phyloP scores from a whole-genome alignment of 2,329 filamentous ascomycete species.

The Nannizziopsis barbatae region DNA sequence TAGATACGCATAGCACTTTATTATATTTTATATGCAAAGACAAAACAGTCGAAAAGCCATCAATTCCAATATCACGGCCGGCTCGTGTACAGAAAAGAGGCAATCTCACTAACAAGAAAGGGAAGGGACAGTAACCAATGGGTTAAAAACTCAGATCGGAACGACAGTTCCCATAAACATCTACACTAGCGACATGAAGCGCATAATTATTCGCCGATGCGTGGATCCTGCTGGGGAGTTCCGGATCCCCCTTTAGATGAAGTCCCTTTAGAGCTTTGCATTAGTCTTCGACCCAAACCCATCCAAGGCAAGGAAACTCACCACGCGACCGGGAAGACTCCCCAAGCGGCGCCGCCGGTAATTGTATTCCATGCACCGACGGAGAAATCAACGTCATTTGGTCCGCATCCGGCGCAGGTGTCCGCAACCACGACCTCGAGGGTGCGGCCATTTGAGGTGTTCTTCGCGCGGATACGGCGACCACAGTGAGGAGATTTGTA shows the following conservation, averaged over 20 bases:
- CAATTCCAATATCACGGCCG: neutral
- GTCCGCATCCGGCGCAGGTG: conserved; percentile 12
- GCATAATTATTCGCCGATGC: no score
- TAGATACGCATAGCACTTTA: no score
- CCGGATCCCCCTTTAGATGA: neutral
- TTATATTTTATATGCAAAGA: no score
- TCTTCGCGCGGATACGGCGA: conserved; percentile 10
- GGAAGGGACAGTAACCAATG: no score
- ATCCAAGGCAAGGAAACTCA: conserved; percentile 3
- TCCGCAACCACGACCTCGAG: conserved; percentile 10
- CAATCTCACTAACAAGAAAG: neutral
- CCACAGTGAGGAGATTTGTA: conserved; percentile 9
- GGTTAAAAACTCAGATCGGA: no score
- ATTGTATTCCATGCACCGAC: conserved; percentile 14
- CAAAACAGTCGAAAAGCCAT: neutral
- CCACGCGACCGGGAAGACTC: conserved; percentile 12
- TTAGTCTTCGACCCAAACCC: neutral
- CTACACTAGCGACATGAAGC: no score
- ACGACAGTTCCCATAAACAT: no score
- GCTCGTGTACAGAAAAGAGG: neutral
- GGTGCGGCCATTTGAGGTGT: conserved; percentile 10
- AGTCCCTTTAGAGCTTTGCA: neutral
- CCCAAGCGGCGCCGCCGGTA: conserved; percentile 11
- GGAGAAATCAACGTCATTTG: conserved; percentile 15
- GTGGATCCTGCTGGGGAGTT: no score